These are phyloP conservation scores for Scortechinia acanthostroma DNA, from an alignment of 2,329 filamentous ascomycete genomes.

Conservation along the genomic window DNA sequence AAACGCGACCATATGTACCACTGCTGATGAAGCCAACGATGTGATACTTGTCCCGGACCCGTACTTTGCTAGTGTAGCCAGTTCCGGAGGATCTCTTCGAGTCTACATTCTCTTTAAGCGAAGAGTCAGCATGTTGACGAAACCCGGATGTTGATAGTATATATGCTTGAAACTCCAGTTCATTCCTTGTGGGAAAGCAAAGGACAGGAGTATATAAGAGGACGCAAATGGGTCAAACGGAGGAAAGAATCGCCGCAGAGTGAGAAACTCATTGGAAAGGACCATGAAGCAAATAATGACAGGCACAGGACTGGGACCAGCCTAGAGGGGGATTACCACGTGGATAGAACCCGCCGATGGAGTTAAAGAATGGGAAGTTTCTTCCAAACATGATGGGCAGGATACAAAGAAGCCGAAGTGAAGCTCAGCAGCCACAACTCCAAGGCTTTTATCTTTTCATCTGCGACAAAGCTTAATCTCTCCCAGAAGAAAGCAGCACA, in stretches of 20 bases:
- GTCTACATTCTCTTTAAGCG: conserved; percentile 1
- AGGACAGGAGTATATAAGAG: too few relatives aligned
- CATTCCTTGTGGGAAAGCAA: background rate
- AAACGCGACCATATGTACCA: conserved; percentile 94
- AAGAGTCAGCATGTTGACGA: too few relatives aligned
- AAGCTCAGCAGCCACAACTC: too few relatives aligned
- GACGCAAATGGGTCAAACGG: too few relatives aligned
- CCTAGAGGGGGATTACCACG: too few relatives aligned
- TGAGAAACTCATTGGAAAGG: background rate
- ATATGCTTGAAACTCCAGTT: background rate
- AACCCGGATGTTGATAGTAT: background rate
- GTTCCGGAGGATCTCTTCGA: background rate
- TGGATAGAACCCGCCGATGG: conserved; percentile 24
- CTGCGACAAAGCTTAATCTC: too few relatives aligned
- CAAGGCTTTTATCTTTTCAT: too few relatives aligned
- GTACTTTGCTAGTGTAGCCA: conserved; percentile 68
- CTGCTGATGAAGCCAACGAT: conserved; percentile 98
- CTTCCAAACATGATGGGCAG: conserved; percentile 24
- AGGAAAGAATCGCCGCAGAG: background rate
- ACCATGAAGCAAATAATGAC: too few relatives aligned
- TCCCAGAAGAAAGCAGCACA: background rate
- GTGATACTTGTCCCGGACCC: conserved; percentile 86
- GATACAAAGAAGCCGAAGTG: background rate
- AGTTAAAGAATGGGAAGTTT: conserved; percentile 24
- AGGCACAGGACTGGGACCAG: too few relatives aligned